phyloP scores from a whole-genome alignment of 495 filamentous ascomycete species.

The Aspergillus biplanus region DNA sequence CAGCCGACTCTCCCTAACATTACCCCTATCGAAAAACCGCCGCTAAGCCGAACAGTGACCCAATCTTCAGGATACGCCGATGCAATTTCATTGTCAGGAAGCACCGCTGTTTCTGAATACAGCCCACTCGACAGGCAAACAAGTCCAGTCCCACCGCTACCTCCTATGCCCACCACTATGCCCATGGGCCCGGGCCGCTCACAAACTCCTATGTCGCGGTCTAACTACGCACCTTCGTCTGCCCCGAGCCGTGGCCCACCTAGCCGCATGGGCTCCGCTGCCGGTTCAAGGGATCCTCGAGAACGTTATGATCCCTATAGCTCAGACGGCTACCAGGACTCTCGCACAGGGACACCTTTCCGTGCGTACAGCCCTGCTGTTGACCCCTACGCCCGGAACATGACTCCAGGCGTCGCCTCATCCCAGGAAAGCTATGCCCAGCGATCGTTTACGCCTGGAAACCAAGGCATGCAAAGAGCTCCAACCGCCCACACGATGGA shows the following conservation, averaged over 20 bases:
- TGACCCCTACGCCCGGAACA: slow-evolving; percentile 25
- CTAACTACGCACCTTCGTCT: slow-evolving; percentile 17
- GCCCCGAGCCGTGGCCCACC: slow-evolving; percentile 1
- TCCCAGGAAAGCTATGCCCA: slow-evolving; percentile 16
- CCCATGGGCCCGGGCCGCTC: slow-evolving; percentile 21
- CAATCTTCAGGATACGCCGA: slow-evolving; percentile 45
- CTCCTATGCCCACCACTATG: slow-evolving; percentile 26
- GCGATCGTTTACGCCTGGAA: slow-evolving; percentile 18
- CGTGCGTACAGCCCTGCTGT: slow-evolving; percentile 19
- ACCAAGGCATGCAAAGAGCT: slow-evolving; percentile 2
- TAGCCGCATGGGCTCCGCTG: slow-evolving; percentile 15
- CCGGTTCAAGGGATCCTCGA: slow-evolving; percentile 11
- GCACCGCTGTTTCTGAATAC: slow-evolving; percentile 64
- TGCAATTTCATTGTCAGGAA: slow-evolving; percentile 57
- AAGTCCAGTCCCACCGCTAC: slow-evolving; percentile 33
- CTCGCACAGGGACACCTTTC: slow-evolving; percentile 16
- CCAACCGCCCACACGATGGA: slow-evolving; percentile 16
- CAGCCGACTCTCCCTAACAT: slow-evolving; percentile 49
- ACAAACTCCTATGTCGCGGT: slow-evolving; percentile 28
- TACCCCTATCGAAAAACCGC: slow-evolving; percentile 27
- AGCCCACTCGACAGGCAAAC: slow-evolving; percentile 44
- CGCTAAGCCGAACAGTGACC: slow-evolving; percentile 47
- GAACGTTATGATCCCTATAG: slow-evolving; percentile 19
- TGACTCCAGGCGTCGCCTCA: slow-evolving; percentile 21
- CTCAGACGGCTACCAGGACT: slow-evolving; percentile 15